Conservation (phyloP, 192 early-diverging fungal genomes). For the Dissophora ornata region DNA sequence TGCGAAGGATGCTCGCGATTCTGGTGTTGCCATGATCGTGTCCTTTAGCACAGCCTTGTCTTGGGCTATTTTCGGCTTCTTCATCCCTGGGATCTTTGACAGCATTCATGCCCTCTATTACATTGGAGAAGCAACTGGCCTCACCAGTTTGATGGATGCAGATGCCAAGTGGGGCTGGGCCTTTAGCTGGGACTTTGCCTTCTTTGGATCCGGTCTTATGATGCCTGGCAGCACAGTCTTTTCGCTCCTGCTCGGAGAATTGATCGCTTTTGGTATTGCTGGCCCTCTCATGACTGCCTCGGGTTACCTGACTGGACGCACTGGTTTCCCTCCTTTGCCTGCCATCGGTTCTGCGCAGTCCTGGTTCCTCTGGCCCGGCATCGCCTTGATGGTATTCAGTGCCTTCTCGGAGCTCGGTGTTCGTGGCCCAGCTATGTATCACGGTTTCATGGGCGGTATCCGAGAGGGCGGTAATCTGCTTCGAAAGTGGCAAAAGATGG, state of each 20-base stretch:
- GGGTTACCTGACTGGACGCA: conserved; percentile 43
- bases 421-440: conserved; percentile 57
- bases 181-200: conserved; percentile 63
- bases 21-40: conserved; percentile 61
- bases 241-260: conserved; percentile 64
- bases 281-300: conserved; percentile 64
- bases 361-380: conserved; percentile 80
- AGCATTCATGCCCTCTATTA: conserved; percentile 60
- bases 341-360: conserved; percentile 62
- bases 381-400: conserved; percentile 72
- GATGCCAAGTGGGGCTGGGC: conserved; percentile 61
- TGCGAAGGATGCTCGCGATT: conserved; percentile 60
- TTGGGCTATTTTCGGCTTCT: conserved; percentile 66
- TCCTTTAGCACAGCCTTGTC: conserved; percentile 57
- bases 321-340: conserved; percentile 40
- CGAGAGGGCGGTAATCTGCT: conserved; percentile 14
- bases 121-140: conserved; percentile 59
- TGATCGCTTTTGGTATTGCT: conserved; percentile 69
- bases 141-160: conserved; percentile 58
- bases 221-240: conserved; percentile 63
- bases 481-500: conserved; percentile 35
- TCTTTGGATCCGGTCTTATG: conserved; percentile 75
- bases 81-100: conserved; percentile 52
- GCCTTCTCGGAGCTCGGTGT: conserved; percentile 70
- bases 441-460: conserved; percentile 55